phyloP scores from a whole-genome alignment of 331 rosid species.

The Phaseolus coccineus region DNA sequence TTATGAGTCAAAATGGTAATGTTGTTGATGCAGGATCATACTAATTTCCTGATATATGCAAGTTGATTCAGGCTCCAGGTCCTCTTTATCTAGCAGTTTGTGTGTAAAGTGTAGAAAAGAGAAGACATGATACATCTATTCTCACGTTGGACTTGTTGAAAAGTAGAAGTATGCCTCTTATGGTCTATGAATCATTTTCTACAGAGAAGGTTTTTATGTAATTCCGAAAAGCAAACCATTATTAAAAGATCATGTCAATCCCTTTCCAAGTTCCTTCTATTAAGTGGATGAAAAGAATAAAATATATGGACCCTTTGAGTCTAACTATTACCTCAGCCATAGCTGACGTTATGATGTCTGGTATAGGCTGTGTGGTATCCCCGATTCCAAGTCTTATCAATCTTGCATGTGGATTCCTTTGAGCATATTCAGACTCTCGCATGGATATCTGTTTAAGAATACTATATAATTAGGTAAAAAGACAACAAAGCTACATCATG shows the following conservation, averaged over 20 bases:
- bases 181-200: background rate
- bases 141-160: background rate
- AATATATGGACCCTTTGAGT: slow-evolving; percentile 4
- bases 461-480: background rate
- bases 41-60: background rate
- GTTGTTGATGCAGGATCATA: background rate
- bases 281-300: background rate
- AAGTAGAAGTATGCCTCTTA: background rate
- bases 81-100: background rate
- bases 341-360: background rate
- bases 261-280: background rate
- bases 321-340: background rate
- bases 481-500: background rate
- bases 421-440: background rate
- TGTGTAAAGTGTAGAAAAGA: background rate
- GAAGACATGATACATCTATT: background rate
- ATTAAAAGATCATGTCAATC: background rate
- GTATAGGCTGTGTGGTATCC: slow-evolving; percentile 18
- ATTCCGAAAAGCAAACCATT: background rate
- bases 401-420: slow-evolving; percentile 25
- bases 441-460: background rate
- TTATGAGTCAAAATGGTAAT: background rate
- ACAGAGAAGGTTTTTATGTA: background rate
- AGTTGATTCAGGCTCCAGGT: background rate
- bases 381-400: slow-evolving; percentile 24